Conservation (phyloP, 129 eudicot genomes). For the sunflower (Helianthus annuus) region HanXRQr2.0-SUNRISE NC_035442.2:116439541-116440040, state of each 20-base stretch:
- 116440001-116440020: not conserved
- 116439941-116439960: not conserved
- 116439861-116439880: constrained; percentile 5
- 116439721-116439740: not conserved
- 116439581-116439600: not conserved
- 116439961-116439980: not conserved
- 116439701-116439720: constrained; percentile 20
- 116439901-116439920: not conserved
- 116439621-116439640: constrained; percentile 10
- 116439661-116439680: constrained; percentile 11
- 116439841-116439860: constrained; percentile 2
- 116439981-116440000: not conserved
- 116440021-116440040: not conserved
- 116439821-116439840: not conserved
- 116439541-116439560: not conserved
- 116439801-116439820: constrained; percentile 1
- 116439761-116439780: not conserved
- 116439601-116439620: constrained; percentile 9
- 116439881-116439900: not conserved
- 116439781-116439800: not conserved
- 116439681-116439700: not conserved
- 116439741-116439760: constrained; percentile 5
- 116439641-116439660: constrained; percentile 27
- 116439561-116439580: not conserved
- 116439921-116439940: constrained; percentile 14